Evolutionary conservation across 179 eudicot genomes (phyloP).

Genomic region (Actinidia chinensis): DNA sequence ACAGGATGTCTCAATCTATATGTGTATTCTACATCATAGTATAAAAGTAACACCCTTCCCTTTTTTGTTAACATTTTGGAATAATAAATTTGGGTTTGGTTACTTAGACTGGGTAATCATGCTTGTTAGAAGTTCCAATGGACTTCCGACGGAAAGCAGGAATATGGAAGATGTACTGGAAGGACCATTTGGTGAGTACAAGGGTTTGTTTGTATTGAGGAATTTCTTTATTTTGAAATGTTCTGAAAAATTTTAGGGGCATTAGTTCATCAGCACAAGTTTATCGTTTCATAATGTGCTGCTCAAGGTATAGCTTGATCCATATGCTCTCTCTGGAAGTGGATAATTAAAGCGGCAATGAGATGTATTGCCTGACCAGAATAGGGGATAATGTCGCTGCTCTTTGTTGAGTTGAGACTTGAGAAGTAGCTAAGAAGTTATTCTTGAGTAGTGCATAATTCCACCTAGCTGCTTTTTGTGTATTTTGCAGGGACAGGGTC

Average conservation of each 20-base stretch:
- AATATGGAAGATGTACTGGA: neutral
- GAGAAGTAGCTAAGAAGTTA: neutral
- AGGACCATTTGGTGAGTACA: neutral
- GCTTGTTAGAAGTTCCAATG: neutral
- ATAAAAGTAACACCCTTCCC: neutral
- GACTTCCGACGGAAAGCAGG: neutral
- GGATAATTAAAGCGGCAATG: neutral
- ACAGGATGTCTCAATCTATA: neutral
- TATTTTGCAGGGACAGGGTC: conserved; percentile 80
- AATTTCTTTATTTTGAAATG: neutral
- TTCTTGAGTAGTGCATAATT: neutral
- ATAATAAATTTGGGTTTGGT: neutral
- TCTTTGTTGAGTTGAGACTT: neutral
- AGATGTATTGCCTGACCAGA: neutral
- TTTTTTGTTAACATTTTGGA: neutral
- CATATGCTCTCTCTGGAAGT: neutral
- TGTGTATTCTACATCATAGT: neutral
- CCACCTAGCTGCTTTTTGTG: conserved; percentile 2
- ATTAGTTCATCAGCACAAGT: neutral
- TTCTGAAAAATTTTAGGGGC: neutral
- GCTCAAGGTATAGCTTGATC: neutral
- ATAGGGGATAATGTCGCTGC: neutral
- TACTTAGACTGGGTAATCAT: neutral
- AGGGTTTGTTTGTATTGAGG: neutral
- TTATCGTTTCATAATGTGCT: neutral